Evolutionary conservation across 805 yeast genomes (phyloP), one percentile per base, ranked within the genome.

Genomic region (Candida easanensis): DNA sequence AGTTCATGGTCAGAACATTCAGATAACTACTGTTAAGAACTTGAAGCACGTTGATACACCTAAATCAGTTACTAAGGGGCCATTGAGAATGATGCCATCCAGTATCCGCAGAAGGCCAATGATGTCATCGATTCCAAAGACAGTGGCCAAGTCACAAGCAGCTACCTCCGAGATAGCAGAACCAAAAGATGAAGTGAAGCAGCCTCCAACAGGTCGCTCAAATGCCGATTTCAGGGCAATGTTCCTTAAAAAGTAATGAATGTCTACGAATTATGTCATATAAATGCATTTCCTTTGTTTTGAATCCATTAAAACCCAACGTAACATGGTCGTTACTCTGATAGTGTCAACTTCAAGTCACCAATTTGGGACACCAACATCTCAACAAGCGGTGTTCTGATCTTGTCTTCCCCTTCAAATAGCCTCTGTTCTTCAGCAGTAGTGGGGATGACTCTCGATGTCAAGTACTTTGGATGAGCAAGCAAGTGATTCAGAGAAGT

Each of bases 391-490:
- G 64, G 63, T 0, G 58, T 49, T 50, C 70, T 62, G 4, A 58
- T 51, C 37, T 64, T 68, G 17, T 63, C 78, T 4, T 76, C 80
- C 28, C 67, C 67, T 42, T 79, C 82, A 30, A 79, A 62, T 8
- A 76, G 50, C 32, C 75, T 70, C 53, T 79, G 84, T 51, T 86
- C 93, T 36, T 84, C 91, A 2, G 69, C 38, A 11, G 82, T 76
- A 3, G 82, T 74, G 3, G 90, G 77, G 2, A 75, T 70, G 4
- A 86, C 72, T 51, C 93, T 69, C 5, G 90, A 76, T 5, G 85
- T 74, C 48, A 90, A 66, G 52, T 81, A 89, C 61, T 88, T 88
- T 13, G 96, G 96, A 63, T 90, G 97, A 21, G 90, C 82, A 48
- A 88, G 70, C 32, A 90, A 70, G 51, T 88, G 86, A 42, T 77